Base-by-base conservation (phyloP, 2,329 filamentous ascomycete species). In the Ophiostoma tasmaniense region DNA sequence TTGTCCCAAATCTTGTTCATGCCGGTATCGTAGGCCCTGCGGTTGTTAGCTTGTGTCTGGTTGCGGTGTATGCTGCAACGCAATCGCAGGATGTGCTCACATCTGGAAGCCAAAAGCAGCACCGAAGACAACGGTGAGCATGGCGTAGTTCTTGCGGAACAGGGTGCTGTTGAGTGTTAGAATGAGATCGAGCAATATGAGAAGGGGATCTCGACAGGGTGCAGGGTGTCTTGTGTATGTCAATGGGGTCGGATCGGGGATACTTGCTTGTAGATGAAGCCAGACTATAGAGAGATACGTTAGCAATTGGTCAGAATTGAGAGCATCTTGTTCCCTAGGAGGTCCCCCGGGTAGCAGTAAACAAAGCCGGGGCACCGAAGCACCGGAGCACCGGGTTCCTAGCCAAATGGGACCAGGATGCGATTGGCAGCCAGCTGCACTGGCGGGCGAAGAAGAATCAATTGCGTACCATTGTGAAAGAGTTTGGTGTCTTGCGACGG, bases 71-170 rank as follows among this genome's bases (percentile, higher is more conserved):
- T 11, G 42, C 25, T n/a, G n/a, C 50, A 25, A 11, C 17, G 39
- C 52, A 30, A 1, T 11, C 14, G 37, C 10, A 14, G 25, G 3
- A 11, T 82, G 45, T 25, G 50, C 91, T 78, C 87, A 99, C 95
- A 99, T 86, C 84, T 98, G 92, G 78, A 96, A 93, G 73, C 85
- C 91, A 78, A 99, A 99, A 74, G 93, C 94, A 74, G 88, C 85
- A 74, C 83, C 86, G 79, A 99, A 99, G 78, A 99, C 91, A 73
- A 88, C 85, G 74, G 87, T 89, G 76, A 99, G 84, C 87, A 97
- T 97, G 79, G 90, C 84, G 76, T 86, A 90, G 85, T 99, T 99
- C 79, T 86, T 89, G 80, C 90, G 89, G 85, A 98, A 89, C 75
- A 98, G 77, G 77, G 87, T 81, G 84, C 95, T 98, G 81, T 74